Evolutionary conservation across 495 filamentous ascomycete genomes (phyloP).

Genomic region (Annulohypoxylon nitens): DNA sequence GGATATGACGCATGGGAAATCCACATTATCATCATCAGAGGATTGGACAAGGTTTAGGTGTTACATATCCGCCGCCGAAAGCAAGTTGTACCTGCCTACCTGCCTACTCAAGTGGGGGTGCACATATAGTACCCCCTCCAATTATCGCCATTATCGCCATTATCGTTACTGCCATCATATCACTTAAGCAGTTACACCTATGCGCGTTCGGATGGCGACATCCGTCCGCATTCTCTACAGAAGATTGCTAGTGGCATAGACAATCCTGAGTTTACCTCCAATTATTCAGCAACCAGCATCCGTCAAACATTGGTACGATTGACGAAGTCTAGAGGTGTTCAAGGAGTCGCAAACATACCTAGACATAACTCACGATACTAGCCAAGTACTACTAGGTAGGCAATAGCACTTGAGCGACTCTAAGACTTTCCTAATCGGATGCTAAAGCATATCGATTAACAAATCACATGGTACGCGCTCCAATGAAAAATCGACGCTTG

Average conservation of each 20-base stretch:
- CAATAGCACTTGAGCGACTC: conserved; percentile 2
- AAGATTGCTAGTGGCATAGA: background rate
- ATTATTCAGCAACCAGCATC: background rate
- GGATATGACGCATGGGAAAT: conserved; percentile 38
- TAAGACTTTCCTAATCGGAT: conserved; percentile 40
- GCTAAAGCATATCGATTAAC: conserved; percentile 18
- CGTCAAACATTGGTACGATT: background rate
- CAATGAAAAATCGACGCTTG: conserved; percentile 24
- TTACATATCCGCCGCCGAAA: conserved; percentile 1
- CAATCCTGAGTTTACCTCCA: background rate
- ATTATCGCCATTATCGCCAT: no score
- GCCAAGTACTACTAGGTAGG: background rate
- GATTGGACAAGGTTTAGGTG: conserved; percentile 1
- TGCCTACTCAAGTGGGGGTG: conserved; percentile 7
- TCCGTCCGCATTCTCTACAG: background rate
- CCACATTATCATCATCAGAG: conserved; percentile 28
- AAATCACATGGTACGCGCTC: conserved; percentile 35
- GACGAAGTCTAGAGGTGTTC: background rate
- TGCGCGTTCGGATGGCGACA: background rate
- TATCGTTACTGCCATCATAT: background rate
- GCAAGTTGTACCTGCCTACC: conserved; percentile 17
- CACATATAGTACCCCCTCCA: background rate
- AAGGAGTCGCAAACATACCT: no score
- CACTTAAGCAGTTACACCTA: background rate
- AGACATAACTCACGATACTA: background rate